These are phyloP conservation scores for Candida hungchunana DNA, from an alignment of 805 yeast species.

Conservation along the genomic window DNA sequence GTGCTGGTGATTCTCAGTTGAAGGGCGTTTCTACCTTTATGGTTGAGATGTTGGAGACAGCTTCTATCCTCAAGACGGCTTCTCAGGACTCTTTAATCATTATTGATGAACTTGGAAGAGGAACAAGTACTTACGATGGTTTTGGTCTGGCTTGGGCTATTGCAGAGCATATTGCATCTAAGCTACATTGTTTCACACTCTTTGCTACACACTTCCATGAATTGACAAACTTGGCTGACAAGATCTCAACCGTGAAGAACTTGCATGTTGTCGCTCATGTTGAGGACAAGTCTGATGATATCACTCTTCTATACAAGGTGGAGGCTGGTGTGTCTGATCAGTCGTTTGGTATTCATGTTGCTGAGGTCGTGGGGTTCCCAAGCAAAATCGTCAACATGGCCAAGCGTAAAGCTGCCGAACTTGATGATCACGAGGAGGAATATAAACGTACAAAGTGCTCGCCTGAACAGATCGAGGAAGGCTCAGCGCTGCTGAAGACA, in stretches of 20 bases:
- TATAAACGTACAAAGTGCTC: slow-evolving; percentile 46
- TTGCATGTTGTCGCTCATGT: slow-evolving; percentile 93
- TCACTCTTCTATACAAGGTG: slow-evolving; percentile 88
- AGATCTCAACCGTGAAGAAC: slow-evolving; percentile 63
- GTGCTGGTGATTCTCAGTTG: slow-evolving; percentile 96
- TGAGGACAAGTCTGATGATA: slow-evolving; percentile 54
- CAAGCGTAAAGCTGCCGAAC: slow-evolving; percentile 86
- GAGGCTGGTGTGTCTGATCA: slow-evolving; percentile 94
- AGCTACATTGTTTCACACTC: slow-evolving; percentile 71
- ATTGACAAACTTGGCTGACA: slow-evolving; percentile 71
- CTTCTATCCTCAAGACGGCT: slow-evolving; percentile 78
- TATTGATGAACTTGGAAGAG: slow-evolving; percentile 92
- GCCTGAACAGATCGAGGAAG: slow-evolving; percentile 47
- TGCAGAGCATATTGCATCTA: slow-evolving; percentile 72
- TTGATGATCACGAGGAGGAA: slow-evolving; percentile 40
- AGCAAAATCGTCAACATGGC: slow-evolving; percentile 90
- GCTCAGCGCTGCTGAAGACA: slow-evolving; percentile 44
- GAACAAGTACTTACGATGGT: slow-evolving; percentile 83
- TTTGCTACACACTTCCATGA: slow-evolving; percentile 99
- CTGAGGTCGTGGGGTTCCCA: slow-evolving; percentile 93
- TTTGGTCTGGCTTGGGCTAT: slow-evolving; percentile 98
- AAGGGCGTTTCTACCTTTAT: slow-evolving; percentile 95
- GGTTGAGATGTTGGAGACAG: slow-evolving; percentile 95
- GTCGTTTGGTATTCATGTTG: slow-evolving; percentile 97
- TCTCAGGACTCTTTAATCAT: slow-evolving; percentile 76